These are phyloP conservation scores for Colletotrichum musae DNA, from an alignment of 2,329 filamentous ascomycete genomes.

Conservation along the genomic window DNA sequence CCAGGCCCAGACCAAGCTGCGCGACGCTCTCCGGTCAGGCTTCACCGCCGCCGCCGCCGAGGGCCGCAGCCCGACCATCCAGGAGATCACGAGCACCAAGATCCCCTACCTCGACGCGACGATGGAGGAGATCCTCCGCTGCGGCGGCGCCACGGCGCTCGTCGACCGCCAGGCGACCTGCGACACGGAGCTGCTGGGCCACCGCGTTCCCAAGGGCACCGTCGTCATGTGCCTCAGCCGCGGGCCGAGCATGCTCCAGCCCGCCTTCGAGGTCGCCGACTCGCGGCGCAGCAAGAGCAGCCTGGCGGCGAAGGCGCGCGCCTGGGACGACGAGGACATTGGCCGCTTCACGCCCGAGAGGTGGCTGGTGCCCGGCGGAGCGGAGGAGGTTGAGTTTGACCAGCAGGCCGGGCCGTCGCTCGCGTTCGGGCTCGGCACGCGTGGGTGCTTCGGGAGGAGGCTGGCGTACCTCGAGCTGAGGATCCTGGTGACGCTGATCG, in stretches of 20 bases:
- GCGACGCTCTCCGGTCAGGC: constrained; percentile 11
- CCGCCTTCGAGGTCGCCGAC: constrained; percentile 48
- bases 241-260: constrained; percentile 49
- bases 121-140: constrained; percentile 54
- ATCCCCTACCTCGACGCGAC: constrained; percentile 56
- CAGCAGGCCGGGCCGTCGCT: constrained; percentile 52
- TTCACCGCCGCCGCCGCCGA: constrained; percentile 41
- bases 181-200: constrained; percentile 53
- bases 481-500: constrained; percentile 52
- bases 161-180: constrained; percentile 48
- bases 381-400: constrained; percentile 46
- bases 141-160: constrained; percentile 48
- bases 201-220: constrained; percentile 52
- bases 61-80: constrained; percentile 47
- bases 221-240: constrained; percentile 47
- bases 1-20: constrained; percentile 13
- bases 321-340: constrained; percentile 51
- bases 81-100: constrained; percentile 47
- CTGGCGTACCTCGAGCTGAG: constrained; percentile 54
- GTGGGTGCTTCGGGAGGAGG: constrained; percentile 56
- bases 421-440: constrained; percentile 53
- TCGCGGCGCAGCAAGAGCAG: constrained; percentile 44
- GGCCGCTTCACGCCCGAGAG: constrained; percentile 53
- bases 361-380: constrained; percentile 49
- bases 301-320: constrained; percentile 45